Base-by-base conservation (phyloP, 179 eudicot species). In the Amaranthus tricolor region DNA sequence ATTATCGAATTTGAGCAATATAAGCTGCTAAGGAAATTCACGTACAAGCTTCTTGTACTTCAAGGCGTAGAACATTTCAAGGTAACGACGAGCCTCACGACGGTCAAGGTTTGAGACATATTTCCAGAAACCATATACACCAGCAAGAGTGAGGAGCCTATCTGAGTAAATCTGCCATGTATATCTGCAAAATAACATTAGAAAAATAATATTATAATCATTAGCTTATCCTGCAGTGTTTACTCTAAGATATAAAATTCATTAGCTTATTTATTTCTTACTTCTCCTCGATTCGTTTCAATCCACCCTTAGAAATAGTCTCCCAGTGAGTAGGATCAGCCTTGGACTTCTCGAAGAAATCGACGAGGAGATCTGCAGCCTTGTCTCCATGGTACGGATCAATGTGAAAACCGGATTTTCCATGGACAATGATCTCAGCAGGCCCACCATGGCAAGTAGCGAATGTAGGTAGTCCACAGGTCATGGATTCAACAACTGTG, bases 361-460 rank as follows among this genome's bases (percentile, higher is more conserved):
- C 90, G 56, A 87, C 97, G 68, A 92, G 68, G 77, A 76, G 81
- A 81, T 85, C 50, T 20, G 85, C 82, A 0, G 97, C 77, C 72
- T 85, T 87, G 64, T 88, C 96, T 2, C 97, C 96, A 19, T 88
- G 84, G 73, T 80, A 85, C 1, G 97, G 97, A 80, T 93, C 90
- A 60, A 93, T 91, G 63, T 85, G 97, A 68, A 82, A 93, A 44
- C 97, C 97, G 0, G 96, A 90, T 71, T 82, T 86, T 16, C 92
- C 93, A 40, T 94, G 88, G 48, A 92, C 87, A 50, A 94, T 90
- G 47, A 94, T 92, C 87, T 94, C 98, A n/a, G 97, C 94, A 0
- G 98, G 98, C 3, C 98, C 98, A 19, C 98, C 98, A 76, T 94
- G 98, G 79, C 88, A 90, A 7, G 97, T 92, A 13, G 96, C 97